Evolutionary conservation across 2,329 filamentous ascomycete species (phyloP).

Genomic region (Aspergillus brunneoviolaceus): DNA sequence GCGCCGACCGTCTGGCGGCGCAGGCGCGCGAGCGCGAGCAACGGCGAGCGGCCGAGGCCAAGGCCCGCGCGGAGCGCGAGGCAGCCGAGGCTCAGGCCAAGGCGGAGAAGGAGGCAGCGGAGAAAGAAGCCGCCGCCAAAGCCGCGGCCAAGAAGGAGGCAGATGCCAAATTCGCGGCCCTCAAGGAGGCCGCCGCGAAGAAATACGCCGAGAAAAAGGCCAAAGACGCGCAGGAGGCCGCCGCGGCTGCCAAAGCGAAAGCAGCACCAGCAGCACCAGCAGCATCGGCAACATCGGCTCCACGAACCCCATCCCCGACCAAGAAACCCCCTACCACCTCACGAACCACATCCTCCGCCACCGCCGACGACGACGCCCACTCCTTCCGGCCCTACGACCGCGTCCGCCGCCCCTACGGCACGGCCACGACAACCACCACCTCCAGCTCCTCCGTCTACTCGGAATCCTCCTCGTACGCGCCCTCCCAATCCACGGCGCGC

Average conservation of each 20-base stretch:
- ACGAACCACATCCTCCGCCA: constrained; percentile 24
- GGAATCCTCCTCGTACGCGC: constrained; percentile 81
- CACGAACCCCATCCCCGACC: constrained; percentile 39
- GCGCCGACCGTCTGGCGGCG: constrained; percentile 16
- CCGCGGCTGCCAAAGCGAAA: constrained; percentile 24
- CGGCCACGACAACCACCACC: constrained; percentile 39
- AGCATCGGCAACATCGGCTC: constrained; percentile 26
- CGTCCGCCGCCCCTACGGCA: constrained; percentile 57
- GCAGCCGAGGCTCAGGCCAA: constrained; percentile 36
- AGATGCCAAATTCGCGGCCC: constrained; percentile 40
- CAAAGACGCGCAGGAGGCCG: constrained; percentile 32
- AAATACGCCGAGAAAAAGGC: constrained; percentile 41
- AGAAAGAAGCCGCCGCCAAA: constrained; percentile 64
- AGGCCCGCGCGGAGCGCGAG: constrained; percentile 20
- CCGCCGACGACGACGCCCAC: constrained; percentile 64
- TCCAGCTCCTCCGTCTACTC: constrained; percentile 73
- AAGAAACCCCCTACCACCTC: constrained; percentile 36
- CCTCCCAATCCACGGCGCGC: constrained; percentile 77
- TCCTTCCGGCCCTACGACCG: constrained; percentile 78
- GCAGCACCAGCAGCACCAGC: constrained; percentile 28
- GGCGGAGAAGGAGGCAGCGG: constrained; percentile 48
- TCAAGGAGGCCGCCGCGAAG: constrained; percentile 42
- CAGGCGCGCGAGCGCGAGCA: constrained; percentile 33
- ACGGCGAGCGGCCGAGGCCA: constrained; percentile 24
- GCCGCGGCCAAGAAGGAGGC: constrained; percentile 38